Evolutionary conservation across 108 stramenopile genomes (phyloP), one percentile per base, ranked within the genome.

Genomic region (Pseudonitzschia multistriata): DNA sequence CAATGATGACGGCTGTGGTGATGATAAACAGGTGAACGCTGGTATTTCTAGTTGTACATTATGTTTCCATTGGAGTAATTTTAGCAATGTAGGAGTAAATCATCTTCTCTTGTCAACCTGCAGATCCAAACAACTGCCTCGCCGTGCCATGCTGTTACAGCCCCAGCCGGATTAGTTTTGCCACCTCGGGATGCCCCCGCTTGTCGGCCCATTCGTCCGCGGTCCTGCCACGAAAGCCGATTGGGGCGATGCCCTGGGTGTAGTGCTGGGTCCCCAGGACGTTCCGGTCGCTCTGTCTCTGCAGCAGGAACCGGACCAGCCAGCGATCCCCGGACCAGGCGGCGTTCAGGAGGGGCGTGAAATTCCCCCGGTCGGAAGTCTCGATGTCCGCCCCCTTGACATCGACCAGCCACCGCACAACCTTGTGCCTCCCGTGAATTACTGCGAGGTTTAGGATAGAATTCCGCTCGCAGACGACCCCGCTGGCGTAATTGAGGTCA

Each of bases 281-380:
- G 15, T 49, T 74, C 22, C 92, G 72, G 62, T 89, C 72, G 13
- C 82, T 74, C 17, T 88, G 87, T 37, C 74, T 71, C 49, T 78
- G 78, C 50, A 93, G 42, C 3, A 93, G 70, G 48, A 76, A 89
- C n/a, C 92, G 70, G 4, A 90, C 85, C 61, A 90, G 37, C 35
- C 84, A 68, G 62, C 74, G 74, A 56, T 93, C 88, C 11, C 88
- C 88, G 54, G 67, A 78, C 82, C 82, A 87, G 17, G 80, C 91
- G 28, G 92, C 92, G 74, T 93, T 93, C 55, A 88, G 63, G 25
- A 93, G 79, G 13, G 92, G 89, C 15, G 92, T 93, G 61, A 93
- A 93, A n/a, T 77, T 60, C 11, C 92, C 92, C 22, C 88, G 56
- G 75, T 93, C 92, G 31, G 55, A 71, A 10, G 84, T 84, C 71